Evolutionary conservation across 352 stramenopile species (phyloP).

Genomic region (Phytophthora melonis): DNA sequence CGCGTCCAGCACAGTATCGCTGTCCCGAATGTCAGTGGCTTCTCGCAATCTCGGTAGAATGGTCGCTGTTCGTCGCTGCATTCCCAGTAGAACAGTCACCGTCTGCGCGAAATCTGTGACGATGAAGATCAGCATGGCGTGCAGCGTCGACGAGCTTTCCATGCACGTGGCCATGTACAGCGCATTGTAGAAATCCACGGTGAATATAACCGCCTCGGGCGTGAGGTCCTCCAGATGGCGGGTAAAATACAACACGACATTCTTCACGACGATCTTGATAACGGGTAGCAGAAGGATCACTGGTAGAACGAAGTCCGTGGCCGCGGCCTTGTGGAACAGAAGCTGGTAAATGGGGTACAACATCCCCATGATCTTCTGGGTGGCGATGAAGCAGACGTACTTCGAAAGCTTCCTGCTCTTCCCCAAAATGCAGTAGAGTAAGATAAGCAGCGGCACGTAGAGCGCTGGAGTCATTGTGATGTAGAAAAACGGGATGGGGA

Average conservation of each 20-base stretch:
- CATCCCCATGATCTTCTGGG: slow-evolving; percentile 24
- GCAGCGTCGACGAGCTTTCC: slow-evolving; percentile 17
- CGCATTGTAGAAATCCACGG: slow-evolving; percentile 36
- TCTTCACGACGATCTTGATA: slow-evolving; percentile 30
- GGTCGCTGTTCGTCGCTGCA: slow-evolving; percentile 3
- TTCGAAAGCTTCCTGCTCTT: not conserved
- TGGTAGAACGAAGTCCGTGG: slow-evolving; percentile 1
- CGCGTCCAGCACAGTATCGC: slow-evolving; percentile 7
- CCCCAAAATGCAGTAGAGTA: slow-evolving; percentile 12
- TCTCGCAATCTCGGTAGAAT: slow-evolving; percentile 3
- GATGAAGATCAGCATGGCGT: slow-evolving; percentile 15
- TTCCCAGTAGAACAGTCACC: not conserved
- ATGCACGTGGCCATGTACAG: slow-evolving; percentile 35
- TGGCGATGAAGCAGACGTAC: slow-evolving; percentile 8
- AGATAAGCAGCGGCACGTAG: slow-evolving; percentile 14
- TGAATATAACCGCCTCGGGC: slow-evolving; percentile 33
- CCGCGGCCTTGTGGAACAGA: slow-evolving; percentile 8
- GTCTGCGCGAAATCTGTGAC: slow-evolving; percentile 21
- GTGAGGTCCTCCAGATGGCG: slow-evolving; percentile 28
- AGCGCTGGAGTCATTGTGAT: slow-evolving; percentile 31
- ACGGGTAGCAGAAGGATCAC: slow-evolving; percentile 25
- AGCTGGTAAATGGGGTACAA: slow-evolving; percentile 28
- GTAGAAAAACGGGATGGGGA: slow-evolving; percentile 37
- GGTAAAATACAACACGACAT: slow-evolving; percentile 18
- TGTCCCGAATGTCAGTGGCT: not conserved